Evolutionary conservation across 176 grass and related monocot genomes (phyloP).

Genomic region (Tillandsia leiboldiana): DNA sequence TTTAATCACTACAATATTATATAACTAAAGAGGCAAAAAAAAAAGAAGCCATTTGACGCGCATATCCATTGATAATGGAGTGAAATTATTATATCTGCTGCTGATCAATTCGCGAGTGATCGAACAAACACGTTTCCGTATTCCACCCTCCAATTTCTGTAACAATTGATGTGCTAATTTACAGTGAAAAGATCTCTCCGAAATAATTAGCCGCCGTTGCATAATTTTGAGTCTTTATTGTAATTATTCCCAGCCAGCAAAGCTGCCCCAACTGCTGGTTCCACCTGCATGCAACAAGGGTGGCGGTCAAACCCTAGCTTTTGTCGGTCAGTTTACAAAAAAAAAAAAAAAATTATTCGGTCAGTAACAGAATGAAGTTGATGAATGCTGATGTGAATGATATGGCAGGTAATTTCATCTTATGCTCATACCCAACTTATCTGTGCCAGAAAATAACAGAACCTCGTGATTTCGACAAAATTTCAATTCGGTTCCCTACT

Average conservation of each 20-base stretch:
- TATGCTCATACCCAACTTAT: no score
- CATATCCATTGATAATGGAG: no score
- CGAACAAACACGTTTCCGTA: background rate
- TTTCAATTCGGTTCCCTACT: no score
- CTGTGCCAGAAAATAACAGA: no score
- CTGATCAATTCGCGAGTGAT: constrained; percentile 13
- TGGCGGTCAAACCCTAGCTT: background rate
- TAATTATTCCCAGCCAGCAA: constrained; percentile 58
- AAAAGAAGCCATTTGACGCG: no score
- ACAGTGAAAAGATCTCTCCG: constrained; percentile 8
- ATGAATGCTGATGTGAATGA: no score
- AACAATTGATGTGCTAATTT: constrained; percentile 10
- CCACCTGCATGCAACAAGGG: constrained; percentile 34
- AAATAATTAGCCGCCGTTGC: constrained; percentile 34
- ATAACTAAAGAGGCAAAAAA: no score
- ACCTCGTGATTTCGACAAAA: no score
- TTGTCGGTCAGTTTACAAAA: background rate
- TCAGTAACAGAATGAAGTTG: no score
- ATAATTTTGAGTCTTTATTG: constrained; percentile 27
- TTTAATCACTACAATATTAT: no score
- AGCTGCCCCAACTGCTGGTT: constrained; percentile 83
- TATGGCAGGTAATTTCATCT: no score
- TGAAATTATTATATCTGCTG: no score
- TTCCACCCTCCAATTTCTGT: constrained; percentile 13
- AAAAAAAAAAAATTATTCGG: background rate